Conservation (phyloP, 345 rosid genomes). For the Bruguiera parviflora region DNA sequence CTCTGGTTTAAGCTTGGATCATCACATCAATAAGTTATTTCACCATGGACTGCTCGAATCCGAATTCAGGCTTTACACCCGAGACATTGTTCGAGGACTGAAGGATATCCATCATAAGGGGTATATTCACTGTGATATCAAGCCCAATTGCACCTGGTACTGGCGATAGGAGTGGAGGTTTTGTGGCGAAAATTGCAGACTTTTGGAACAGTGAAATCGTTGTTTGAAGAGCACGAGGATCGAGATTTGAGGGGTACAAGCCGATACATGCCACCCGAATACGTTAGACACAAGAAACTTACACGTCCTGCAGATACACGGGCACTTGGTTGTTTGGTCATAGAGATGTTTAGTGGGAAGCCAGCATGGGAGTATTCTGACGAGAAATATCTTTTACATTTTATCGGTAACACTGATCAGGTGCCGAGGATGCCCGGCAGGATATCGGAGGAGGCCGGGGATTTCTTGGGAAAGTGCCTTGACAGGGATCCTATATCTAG, state of each 20-base stretch:
- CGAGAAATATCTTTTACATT: background rate
- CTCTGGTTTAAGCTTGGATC: background rate
- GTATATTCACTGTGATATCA: conserved; percentile 12
- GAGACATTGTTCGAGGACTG: conserved; percentile 3
- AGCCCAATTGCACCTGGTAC: conserved; percentile 6
- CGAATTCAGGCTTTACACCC: background rate
- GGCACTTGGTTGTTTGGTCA: conserved; percentile 10
- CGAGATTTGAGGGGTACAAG: background rate
- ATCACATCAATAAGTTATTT: background rate
- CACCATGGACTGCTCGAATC: background rate
- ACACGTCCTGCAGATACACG: conserved; percentile 2
- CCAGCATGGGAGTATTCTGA: background rate
- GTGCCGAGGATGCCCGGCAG: background rate
- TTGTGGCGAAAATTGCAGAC: conserved; percentile 4
- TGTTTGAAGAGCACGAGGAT: background rate
- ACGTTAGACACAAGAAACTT: background rate
- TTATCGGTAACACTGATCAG: background rate
- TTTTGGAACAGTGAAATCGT: conserved; percentile 1
- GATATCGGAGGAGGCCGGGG: background rate
- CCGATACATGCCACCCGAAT: conserved; percentile 9
- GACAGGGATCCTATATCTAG: background rate
- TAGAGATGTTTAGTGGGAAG: conserved; percentile 8
- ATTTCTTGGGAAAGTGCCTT: conserved; percentile 5
- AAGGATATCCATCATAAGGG: conserved; percentile 1
- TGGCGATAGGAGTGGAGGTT: background rate